A percentile compares a stretch with the other conserved stretches of the same genome.
phyloP scores from a whole-genome alignment of 345 rosid species.

The Capsella bursapastoris region DNA sequence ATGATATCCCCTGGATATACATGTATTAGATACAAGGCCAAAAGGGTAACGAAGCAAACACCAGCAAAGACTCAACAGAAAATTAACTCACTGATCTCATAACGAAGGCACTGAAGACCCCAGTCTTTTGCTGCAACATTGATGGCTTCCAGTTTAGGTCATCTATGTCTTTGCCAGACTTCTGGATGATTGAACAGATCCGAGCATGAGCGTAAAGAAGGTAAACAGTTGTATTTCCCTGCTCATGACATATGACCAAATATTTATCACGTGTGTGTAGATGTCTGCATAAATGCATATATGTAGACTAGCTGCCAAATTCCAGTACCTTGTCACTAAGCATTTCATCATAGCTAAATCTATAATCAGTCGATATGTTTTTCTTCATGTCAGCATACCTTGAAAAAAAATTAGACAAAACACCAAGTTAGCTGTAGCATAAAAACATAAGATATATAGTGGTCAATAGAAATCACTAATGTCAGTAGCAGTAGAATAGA shows the following conservation, averaged over 20 bases:
- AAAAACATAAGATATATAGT: too few relatives aligned
- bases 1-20: conserved; percentile 75
- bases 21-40: conserved; percentile 9
- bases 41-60: neutral
- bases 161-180: conserved; percentile 71
- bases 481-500: too few relatives aligned
- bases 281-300: conserved; percentile 4
- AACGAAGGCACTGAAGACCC: conserved; percentile 65
- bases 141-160: conserved; percentile 48
- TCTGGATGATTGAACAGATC: conserved; percentile 38
- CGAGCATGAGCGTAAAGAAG: conserved; percentile 88
- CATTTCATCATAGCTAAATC: conserved; percentile 73
- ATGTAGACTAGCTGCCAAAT: neutral
- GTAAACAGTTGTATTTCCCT: conserved; percentile 92
- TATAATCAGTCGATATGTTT: conserved; percentile 65
- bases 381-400: conserved; percentile 63
- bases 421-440: too few relatives aligned
- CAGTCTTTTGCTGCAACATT: too few relatives aligned
- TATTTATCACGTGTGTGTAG: neutral
- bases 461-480: too few relatives aligned
- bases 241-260: conserved; percentile 27
- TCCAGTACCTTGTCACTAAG: conserved; percentile 70
- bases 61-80: conserved; percentile 15
- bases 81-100: conserved; percentile 80
- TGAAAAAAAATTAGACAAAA: too few relatives aligned